Base-by-base conservation (phyloP, 495 filamentous ascomycete genomes). In the Penicillium maclennaniae region DNA sequence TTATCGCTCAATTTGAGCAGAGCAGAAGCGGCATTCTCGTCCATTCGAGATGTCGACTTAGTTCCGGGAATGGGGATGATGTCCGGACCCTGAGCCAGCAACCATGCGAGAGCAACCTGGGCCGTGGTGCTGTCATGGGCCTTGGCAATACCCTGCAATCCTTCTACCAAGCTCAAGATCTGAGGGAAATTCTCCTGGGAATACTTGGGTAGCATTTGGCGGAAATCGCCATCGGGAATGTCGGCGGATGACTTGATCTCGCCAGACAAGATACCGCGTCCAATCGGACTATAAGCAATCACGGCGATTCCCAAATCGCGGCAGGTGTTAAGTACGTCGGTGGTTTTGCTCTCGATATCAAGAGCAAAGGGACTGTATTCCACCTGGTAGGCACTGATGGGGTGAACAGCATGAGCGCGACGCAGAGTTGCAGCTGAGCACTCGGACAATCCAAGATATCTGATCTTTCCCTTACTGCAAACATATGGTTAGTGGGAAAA, bases 231-330 rank as follows among this genome's bases (percentile, higher is more conserved):
- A 1, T 67, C 69, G 8, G 58, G 60, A 54, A 85, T 69, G 48
- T 83, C 80, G 10, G 64, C 69, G 0, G 45, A 61, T 4, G 65
- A 71, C 31, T 63, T 61, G 63, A 79, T 71, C 3, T 70, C 48
- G 5, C 80, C 82, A 1, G 75, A 78, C 23, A 88, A 59, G 15
- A 87, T 63, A 14, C 85, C 85, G 2, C 74, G 77, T 1, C 83
- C 83, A 6, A 88, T 70, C 0, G 87, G 86, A 16, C 71, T 78
- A 65, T 83, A 87, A 0, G 82, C 82, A 0, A 88, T 73, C 7
- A 83, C 66, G 0, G 83, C 70, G 16, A 86, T 67, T 9, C 83
- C 85, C 5, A 91, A 75, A 51, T 87, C 83, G 6, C 83, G 76
- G 54, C 73, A 77, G 0, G 84, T 79, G 7, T 72, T 61, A 6